Base-by-base conservation (phyloP, 2,329 filamentous ascomycete genomes). In the Hymenoscyphus fructigenus region DNA sequence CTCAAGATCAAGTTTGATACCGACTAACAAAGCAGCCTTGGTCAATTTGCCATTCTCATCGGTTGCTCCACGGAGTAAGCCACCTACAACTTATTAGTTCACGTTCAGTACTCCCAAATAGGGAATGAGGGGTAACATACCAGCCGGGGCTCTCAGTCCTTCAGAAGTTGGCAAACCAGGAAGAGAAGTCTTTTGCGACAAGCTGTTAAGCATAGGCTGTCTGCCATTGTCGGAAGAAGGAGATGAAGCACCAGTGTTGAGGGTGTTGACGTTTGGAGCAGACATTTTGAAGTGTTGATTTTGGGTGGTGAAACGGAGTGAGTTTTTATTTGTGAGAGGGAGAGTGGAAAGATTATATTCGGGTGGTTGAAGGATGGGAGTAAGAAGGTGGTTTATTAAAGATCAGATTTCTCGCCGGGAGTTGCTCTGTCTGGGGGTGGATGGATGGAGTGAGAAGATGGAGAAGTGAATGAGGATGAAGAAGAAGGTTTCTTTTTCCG, bases 1-100 rank as follows among this genome's bases (percentile, higher is more conserved):
- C 74, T 88, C 85, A 23, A 88, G 76, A 72, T 88, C 85, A 41
- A 88, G 79, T 79, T 88, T 87, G 78, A 88, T 87, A 63, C 85
- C 85, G 44, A 88, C 79, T 70, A 87, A 79, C 55, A 88, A 78
- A 1, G 84, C 84, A 4, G 85, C 83, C 50, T 82, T 76, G 76
- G 85, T 88, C 65, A 83, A 78, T 70, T 84, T 83, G 66, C 85
- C 85, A 62, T 86, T 77, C 34, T 84, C 82, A 66, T 86, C 84
- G 36, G 82, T 81, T 15, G 85, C 80, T 12, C 85, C 85, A 75
- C 82, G 83, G 67, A 88, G 81, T 38, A 88, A 81, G 69, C 81
- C 78, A 62, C 83, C 83, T 84, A 23, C 5, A 23, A 23, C 5
- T 26, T 23, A 1, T 50, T 12, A 50, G 20, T 50, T 10, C 20